Evolutionary conservation across 495 filamentous ascomycete genomes (phyloP).

Genomic region (Neurospora sp.): DNA sequence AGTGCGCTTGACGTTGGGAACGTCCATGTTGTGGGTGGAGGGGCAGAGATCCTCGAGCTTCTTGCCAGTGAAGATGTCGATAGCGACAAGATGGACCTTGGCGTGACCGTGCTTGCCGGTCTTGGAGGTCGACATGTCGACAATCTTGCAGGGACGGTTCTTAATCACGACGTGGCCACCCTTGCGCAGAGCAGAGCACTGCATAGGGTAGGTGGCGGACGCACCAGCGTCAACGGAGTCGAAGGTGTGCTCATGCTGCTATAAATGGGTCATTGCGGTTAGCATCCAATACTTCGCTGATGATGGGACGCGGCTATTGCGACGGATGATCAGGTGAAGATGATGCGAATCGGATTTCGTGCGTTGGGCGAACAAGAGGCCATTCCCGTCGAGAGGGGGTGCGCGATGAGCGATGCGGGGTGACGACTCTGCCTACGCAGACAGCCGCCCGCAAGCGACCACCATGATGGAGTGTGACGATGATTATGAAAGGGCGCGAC

Average conservation of each 20-base stretch:
- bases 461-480: not conserved
- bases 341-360: not conserved
- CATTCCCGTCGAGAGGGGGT: conserved; percentile 7
- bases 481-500: not conserved
- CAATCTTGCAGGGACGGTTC: conserved; percentile 97
- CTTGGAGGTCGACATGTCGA: conserved; percentile 99
- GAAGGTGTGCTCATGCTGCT: conserved; percentile 81
- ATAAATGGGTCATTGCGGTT: conserved; percentile 1
- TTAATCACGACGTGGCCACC: conserved; percentile 98
- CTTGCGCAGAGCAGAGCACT: conserved; percentile 99
- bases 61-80: conserved; percentile 99
- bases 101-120: conserved; percentile 99
- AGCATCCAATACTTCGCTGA: not conserved
- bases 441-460: conserved; percentile 2
- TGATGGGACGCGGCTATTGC: not conserved
- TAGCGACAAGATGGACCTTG: conserved; percentile 95
- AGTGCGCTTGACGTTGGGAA: conserved; percentile 78
- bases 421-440: conserved; percentile 15
- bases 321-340: not conserved
- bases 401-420: conserved; percentile 22
- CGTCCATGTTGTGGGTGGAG: conserved; percentile 99
- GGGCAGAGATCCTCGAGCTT: conserved; percentile 99
- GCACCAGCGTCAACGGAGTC: conserved; percentile 85
- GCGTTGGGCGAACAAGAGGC: not conserved
- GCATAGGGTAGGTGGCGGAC: conserved; percentile 89